phyloP scores from a whole-genome alignment of 768 basidiomycete species.

The Trametes sanguinea region DNA sequence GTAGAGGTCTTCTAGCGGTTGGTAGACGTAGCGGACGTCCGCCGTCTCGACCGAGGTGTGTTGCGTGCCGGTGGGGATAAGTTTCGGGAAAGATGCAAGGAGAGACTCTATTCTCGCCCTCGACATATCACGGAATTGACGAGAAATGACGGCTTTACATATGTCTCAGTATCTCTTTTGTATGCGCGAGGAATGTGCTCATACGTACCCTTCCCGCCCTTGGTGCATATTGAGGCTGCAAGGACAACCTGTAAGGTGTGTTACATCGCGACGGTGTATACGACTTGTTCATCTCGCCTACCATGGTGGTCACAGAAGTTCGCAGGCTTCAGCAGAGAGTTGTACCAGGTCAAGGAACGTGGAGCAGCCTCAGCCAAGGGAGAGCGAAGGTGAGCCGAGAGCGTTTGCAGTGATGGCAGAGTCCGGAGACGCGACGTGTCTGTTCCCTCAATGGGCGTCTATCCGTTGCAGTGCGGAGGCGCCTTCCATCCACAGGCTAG shows the following conservation, averaged over 20 bases:
- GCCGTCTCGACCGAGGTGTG: slow-evolving; percentile 96
- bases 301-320: slow-evolving; percentile 4
- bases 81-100: slow-evolving; percentile 94
- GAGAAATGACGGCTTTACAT: slow-evolving; percentile 82
- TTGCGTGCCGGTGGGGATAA: slow-evolving; percentile 92
- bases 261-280: neutral
- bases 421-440: slow-evolving; percentile 18
- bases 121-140: slow-evolving; percentile 94
- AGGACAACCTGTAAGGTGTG: slow-evolving; percentile 69
- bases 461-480: neutral
- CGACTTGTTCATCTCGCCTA: neutral
- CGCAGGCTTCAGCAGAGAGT: neutral
- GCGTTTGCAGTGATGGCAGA: slow-evolving; percentile 8
- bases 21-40: slow-evolving; percentile 96
- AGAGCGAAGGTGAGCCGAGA: neutral
- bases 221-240: slow-evolving; percentile 93
- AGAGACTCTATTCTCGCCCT: slow-evolving; percentile 92
- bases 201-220: slow-evolving; percentile 78
- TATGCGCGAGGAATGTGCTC: neutral
- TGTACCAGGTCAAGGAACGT: neutral
- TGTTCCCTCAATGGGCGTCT: slow-evolving; percentile 9
- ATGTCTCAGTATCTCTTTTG: neutral
- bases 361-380: neutral
- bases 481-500: too few species aligned
- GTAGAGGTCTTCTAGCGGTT: slow-evolving; percentile 95